Percentiles rank a stretch among this genome's conserved stretches.
These are phyloP conservation scores for Areca catechu DNA, from an alignment of 176 grass and related monocot genomes.

Conservation along the genomic window DNA sequence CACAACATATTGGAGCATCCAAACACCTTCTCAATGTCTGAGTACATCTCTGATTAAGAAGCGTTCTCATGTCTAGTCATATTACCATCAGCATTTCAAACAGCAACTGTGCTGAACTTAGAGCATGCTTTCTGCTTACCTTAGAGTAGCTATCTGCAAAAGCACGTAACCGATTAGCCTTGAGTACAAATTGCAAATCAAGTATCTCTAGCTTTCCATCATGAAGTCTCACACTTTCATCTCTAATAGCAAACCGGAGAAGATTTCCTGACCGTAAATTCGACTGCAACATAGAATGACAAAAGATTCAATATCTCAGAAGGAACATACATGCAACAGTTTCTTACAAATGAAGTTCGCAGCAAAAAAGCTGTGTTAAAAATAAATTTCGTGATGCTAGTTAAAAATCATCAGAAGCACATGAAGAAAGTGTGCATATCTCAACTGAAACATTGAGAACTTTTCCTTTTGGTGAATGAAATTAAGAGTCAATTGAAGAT, in stretches of 20 bases:
- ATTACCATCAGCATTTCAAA: neutral
- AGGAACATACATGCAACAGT: neutral
- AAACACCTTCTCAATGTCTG: too few species aligned
- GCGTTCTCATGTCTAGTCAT: neutral
- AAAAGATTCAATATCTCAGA: constrained; percentile 8
- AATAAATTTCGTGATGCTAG: too few species aligned
- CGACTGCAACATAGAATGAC: constrained; percentile 39
- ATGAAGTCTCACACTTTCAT: constrained; percentile 73
- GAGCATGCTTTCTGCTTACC: constrained; percentile 25
- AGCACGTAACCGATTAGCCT: constrained; percentile 52
- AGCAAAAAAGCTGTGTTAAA: too few species aligned
- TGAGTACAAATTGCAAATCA: constrained; percentile 56
- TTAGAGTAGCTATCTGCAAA: constrained; percentile 92
- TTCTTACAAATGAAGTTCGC: too few species aligned
- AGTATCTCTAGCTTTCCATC: constrained; percentile 69
- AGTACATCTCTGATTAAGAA: too few species aligned
- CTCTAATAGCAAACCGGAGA: constrained; percentile 59
- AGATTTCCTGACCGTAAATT: constrained; percentile 59
- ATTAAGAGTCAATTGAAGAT: too few species aligned
- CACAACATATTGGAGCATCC: too few species aligned
- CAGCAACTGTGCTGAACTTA: neutral
- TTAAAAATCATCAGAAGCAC: too few species aligned
- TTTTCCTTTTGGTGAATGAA: too few species aligned
- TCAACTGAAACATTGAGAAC: too few species aligned
- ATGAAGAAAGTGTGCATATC: too few species aligned